Percentiles rank a stretch among this genome's conserved stretches.
phyloP scores from a whole-genome alignment of 371 early-diverging fungal genomes.

The Actinomortierella wolfii region DNA sequence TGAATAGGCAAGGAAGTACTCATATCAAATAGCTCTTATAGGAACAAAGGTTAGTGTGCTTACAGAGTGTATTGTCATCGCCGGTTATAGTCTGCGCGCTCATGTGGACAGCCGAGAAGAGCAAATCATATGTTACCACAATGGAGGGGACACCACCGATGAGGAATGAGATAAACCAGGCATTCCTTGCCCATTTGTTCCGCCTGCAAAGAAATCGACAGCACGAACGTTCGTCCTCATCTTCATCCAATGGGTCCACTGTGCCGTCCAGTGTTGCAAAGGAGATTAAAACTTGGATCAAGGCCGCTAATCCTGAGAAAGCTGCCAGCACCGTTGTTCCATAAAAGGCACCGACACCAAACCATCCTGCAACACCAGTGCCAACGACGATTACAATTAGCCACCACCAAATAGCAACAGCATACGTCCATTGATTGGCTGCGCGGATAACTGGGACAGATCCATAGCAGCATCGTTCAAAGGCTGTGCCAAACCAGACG shows the following conservation, averaged over 20 bases:
- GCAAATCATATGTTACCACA: conserved; percentile 16
- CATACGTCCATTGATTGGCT: conserved; percentile 31
- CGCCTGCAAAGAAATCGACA: too few relatives aligned
- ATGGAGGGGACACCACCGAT: conserved; percentile 13
- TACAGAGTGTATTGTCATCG: conserved; percentile 17
- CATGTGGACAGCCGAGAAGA: conserved; percentile 8
- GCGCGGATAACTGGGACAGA: conserved; percentile 22
- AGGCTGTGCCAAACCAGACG: conserved; percentile 16
- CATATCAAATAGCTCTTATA: neutral
- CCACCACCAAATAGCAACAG: conserved; percentile 45
- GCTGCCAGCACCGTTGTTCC: conserved; percentile 16
- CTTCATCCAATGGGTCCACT: neutral
- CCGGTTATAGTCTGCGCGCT: conserved; percentile 19
- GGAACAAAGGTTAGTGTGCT: too few relatives aligned
- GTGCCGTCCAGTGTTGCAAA: conserved; percentile 5
- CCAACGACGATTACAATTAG: conserved; percentile 17
- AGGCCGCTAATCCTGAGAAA: conserved; percentile 19
- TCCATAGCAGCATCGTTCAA: conserved; percentile 16
- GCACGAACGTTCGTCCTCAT: too few relatives aligned
- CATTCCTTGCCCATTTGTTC: neutral
- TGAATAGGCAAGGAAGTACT: neutral
- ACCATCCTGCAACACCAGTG: conserved; percentile 26
- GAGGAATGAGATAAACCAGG: conserved; percentile 18
- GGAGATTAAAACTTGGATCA: conserved; percentile 22
- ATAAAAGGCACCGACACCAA: conserved; percentile 27